A percentile compares a stretch with the other conserved stretches of the same genome.
Conservation (phyloP, 352 stramenopile species). For the Phytophthora litchii region DNA sequence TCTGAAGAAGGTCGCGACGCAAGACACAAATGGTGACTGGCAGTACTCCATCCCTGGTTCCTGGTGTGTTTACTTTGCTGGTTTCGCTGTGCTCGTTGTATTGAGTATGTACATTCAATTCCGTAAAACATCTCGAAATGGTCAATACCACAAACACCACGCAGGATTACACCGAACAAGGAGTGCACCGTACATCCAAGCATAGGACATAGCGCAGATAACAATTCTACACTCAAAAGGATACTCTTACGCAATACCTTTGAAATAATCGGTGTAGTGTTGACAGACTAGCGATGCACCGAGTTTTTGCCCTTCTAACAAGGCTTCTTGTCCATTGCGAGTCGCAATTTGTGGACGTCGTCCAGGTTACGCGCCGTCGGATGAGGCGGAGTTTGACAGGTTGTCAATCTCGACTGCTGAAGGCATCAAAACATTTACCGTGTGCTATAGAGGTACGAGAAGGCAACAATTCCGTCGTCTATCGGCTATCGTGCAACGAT, state of each 20-base stretch:
- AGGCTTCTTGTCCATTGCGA: too few species aligned
- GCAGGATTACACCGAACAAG: neutral
- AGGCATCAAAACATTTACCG: neutral
- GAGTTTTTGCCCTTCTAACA: too few species aligned
- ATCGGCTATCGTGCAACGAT: neutral
- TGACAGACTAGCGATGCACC: too few species aligned
- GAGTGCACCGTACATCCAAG: conserved; percentile 9
- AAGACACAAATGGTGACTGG: conserved; percentile 32
- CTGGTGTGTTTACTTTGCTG: conserved; percentile 51
- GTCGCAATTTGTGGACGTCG: neutral
- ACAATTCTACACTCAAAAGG: too few species aligned
- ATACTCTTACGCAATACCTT: too few species aligned
- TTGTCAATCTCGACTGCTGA: conserved; percentile 3
- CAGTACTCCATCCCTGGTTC: conserved; percentile 40
- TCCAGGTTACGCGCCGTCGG: too few species aligned
- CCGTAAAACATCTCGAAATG: conserved; percentile 36
- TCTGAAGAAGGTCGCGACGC: conserved; percentile 36
- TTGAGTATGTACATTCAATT: conserved; percentile 54
- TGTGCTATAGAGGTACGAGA: conserved; percentile 14
- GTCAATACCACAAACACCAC: conserved; percentile 10
- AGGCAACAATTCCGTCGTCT: neutral
- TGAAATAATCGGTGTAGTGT: too few species aligned
- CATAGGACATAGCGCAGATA: neutral
- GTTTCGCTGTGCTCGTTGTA: conserved; percentile 40
- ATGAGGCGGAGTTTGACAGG: conserved; percentile 4